Conservation (phyloP, 2,329 filamentous ascomycete species). For the Lithohypha guttulata region DNA sequence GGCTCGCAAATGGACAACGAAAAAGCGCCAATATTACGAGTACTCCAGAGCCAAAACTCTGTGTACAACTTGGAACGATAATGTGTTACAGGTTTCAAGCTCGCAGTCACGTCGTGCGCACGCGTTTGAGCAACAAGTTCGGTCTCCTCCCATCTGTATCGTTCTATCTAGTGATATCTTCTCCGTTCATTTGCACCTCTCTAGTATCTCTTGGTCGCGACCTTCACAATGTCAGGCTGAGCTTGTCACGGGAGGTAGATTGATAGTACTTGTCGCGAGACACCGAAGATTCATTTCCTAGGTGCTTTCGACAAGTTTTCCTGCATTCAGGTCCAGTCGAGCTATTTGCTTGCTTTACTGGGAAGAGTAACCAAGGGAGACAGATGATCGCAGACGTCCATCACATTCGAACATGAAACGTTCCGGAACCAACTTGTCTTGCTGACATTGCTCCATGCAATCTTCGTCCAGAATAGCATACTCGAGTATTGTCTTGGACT, state of each 20-base stretch:
- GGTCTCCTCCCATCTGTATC: neutral
- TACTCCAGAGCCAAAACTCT: too few species aligned
- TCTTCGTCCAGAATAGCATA: too few species aligned
- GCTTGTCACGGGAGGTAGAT: constrained; percentile 36
- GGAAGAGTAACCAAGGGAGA: constrained; percentile 8
- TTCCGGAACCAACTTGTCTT: too few species aligned
- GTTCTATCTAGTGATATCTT: neutral
- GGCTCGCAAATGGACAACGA: neutral
- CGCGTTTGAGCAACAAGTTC: neutral
- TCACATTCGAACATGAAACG: too few species aligned
- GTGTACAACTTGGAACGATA: too few species aligned
- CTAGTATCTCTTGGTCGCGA: constrained; percentile 35
- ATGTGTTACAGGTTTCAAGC: neutral
- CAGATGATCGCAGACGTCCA: too few species aligned
- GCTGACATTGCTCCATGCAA: too few species aligned
- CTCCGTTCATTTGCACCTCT: constrained; percentile 22
- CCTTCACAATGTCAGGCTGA: constrained; percentile 32
- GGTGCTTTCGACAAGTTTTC: constrained; percentile 10
- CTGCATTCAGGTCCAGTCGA: constrained; percentile 18
- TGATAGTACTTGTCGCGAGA: constrained; percentile 13
- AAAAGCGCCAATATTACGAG: neutral
- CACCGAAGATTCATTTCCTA: constrained; percentile 12
- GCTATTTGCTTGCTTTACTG: neutral
- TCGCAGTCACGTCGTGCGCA: neutral
- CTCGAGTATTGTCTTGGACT: neutral